Percentiles rank a stretch among this genome's conserved stretches.
Conservation (phyloP, 805 yeast species). For the Ogataea nonfermentans region DNA sequence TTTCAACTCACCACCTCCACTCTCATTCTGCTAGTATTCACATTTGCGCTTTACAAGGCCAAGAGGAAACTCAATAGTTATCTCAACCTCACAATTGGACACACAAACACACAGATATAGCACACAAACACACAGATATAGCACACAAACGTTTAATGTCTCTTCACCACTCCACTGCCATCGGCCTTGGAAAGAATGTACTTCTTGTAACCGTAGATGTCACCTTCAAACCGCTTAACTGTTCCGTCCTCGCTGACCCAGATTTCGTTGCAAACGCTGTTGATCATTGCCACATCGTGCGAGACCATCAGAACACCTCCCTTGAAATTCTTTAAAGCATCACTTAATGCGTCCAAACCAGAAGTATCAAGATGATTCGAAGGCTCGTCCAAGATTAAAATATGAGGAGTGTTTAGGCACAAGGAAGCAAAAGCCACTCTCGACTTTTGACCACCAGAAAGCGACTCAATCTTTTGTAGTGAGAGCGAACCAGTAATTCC, state of each 20-base stretch:
- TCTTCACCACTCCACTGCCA: conserved; percentile 85
- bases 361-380: conserved; percentile 97
- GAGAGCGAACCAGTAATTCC: conserved; percentile 96
- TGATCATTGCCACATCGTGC: conserved; percentile 92
- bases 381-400: conserved; percentile 93
- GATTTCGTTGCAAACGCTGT: conserved; percentile 85
- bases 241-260: conserved; percentile 92
- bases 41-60: conserved; percentile 12
- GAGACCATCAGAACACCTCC: conserved; percentile 98
- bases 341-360: conserved; percentile 93
- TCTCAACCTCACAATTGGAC: conserved; percentile 8
- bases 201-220: conserved; percentile 84
- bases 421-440: conserved; percentile 97
- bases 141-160: conserved; percentile 46
- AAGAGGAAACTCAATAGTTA: conserved; percentile 11
- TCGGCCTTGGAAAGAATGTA: conserved; percentile 78
- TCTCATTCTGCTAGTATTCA: conserved; percentile 10
- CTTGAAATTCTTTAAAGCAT: conserved; percentile 80
- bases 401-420: conserved; percentile 86
- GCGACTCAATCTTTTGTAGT: conserved; percentile 79
- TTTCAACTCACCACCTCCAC: conserved; percentile 12
- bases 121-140: background rate
- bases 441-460: conserved; percentile 98
- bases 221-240: conserved; percentile 76
- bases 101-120: background rate